Conservation (phyloP, 2,329 filamentous ascomycete species). For the Fusarium falciforme region DNA sequence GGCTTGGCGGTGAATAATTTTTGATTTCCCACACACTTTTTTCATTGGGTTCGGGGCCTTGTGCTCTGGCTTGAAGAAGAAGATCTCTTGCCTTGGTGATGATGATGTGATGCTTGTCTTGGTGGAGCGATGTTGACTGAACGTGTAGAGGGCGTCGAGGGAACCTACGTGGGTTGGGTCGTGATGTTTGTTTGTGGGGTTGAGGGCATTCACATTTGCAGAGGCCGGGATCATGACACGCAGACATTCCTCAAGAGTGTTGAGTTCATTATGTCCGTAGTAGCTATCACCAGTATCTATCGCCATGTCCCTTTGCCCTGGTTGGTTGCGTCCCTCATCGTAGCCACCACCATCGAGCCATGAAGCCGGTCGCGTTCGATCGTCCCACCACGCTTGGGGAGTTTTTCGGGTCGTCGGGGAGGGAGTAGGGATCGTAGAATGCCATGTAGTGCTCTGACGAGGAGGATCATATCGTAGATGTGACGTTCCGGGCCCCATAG, state of each 20-base stretch:
- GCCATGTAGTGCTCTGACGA: neutral
- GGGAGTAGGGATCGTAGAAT: neutral
- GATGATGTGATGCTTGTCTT: neutral
- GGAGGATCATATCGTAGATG: neutral
- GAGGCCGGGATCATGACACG: neutral
- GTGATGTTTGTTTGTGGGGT: accelerated
- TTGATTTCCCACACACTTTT: constrained; percentile 26
- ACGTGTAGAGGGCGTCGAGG: neutral
- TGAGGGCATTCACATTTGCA: neutral
- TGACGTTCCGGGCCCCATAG: neutral
- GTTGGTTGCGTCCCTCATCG: neutral
- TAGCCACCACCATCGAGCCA: neutral
- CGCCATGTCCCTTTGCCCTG: neutral
- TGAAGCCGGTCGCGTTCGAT: neutral
- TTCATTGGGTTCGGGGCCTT: constrained; percentile 34
- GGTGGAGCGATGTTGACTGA: neutral
- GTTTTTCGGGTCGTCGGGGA: neutral
- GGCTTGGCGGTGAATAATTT: constrained; percentile 22
- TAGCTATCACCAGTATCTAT: neutral
- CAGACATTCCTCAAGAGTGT: neutral
- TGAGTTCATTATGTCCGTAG: neutral
- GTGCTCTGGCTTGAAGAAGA: constrained; percentile 39
- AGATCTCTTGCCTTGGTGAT: constrained; percentile 8
- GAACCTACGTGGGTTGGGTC: too few relatives aligned
- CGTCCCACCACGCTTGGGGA: accelerated